Evolutionary conservation across 768 basidiomycete species (phyloP).

Genomic region (Pulveroboletus ravenelii): DNA sequence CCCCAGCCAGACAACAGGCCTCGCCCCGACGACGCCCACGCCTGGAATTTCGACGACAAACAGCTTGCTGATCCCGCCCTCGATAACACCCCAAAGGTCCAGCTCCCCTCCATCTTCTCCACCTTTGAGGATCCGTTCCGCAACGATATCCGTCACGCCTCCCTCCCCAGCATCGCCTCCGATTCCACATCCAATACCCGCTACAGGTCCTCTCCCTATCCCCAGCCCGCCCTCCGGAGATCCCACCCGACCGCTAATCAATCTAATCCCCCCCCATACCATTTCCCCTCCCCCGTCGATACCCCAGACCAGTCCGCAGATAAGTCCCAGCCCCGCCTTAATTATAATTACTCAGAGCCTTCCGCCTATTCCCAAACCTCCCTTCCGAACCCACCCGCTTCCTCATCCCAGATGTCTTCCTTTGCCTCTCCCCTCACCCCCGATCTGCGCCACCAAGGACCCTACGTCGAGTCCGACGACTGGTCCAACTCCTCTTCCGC

Average conservation of each 20-base stretch:
- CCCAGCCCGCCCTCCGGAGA: slow-evolving; percentile 44
- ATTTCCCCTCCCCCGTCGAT: slow-evolving; percentile 52
- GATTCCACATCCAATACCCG: slow-evolving; percentile 40
- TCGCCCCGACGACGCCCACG: slow-evolving; percentile 30
- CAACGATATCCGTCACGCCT: slow-evolving; percentile 55
- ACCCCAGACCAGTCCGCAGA: slow-evolving; percentile 38
- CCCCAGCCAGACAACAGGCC: slow-evolving; percentile 47
- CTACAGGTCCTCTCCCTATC: slow-evolving; percentile 54
- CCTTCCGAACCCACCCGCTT: slow-evolving; percentile 49
- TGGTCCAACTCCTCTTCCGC: slow-evolving; percentile 53
- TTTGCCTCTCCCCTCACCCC: slow-evolving; percentile 46
- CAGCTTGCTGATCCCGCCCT: slow-evolving; percentile 36
- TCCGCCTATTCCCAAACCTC: slow-evolving; percentile 47
- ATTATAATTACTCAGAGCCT: slow-evolving; percentile 38
- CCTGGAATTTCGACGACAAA: slow-evolving; percentile 35
- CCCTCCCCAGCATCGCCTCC: slow-evolving; percentile 56
- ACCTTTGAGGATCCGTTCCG: slow-evolving; percentile 59
- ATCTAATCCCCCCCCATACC: slow-evolving; percentile 39
- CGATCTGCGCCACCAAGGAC: slow-evolving; percentile 41
- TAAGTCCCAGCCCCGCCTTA: slow-evolving; percentile 35
- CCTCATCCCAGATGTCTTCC: slow-evolving; percentile 46
- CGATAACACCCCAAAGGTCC: slow-evolving; percentile 49
- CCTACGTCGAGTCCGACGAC: slow-evolving; percentile 44
- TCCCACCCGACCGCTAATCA: slow-evolving; percentile 41
- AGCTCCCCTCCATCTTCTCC: slow-evolving; percentile 71